Percentiles rank a stretch among this genome's conserved stretches.
Evolutionary conservation across 2,329 filamentous ascomycete genomes (phyloP).

Genomic region (Aspergillus uvarum): DNA sequence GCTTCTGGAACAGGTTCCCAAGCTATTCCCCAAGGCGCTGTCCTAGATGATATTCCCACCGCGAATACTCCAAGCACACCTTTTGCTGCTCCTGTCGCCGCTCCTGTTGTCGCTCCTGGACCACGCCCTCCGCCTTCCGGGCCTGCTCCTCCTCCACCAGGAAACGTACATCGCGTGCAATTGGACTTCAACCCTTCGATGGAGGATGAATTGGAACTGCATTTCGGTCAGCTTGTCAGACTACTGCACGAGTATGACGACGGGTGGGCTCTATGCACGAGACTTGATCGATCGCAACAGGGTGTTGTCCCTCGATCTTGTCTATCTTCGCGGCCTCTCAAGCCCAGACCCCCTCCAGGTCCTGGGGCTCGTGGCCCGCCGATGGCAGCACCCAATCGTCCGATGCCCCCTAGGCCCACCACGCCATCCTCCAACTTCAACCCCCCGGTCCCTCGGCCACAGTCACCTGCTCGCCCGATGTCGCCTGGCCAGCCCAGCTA

Average conservation of each 20-base stretch:
- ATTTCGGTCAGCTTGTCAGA: conserved; percentile 78
- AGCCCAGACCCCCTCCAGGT: conserved; percentile 57
- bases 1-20: conserved; percentile 13
- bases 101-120: conserved; percentile 13
- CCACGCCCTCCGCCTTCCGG: conserved; percentile 17
- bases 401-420: conserved; percentile 26
- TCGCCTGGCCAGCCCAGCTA: conserved; percentile 27
- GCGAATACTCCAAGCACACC: conserved; percentile 10
- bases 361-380: conserved; percentile 35
- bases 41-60: conserved; percentile 17
- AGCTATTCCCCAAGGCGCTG: not conserved
- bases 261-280: conserved; percentile 93
- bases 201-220: conserved; percentile 84
- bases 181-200: conserved; percentile 91
- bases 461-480: conserved; percentile 36
- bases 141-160: conserved; percentile 50
- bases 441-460: conserved; percentile 40
- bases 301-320: conserved; percentile 93
- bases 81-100: conserved; percentile 17
- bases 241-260: conserved; percentile 96
- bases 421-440: conserved; percentile 37
- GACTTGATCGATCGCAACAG: conserved; percentile 84
- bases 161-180: conserved; percentile 85
- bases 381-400: conserved; percentile 36
- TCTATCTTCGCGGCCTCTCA: conserved; percentile 86